Base-by-base conservation (phyloP, 2,329 filamentous ascomycete species). In the Alternaria sp. region DNA sequence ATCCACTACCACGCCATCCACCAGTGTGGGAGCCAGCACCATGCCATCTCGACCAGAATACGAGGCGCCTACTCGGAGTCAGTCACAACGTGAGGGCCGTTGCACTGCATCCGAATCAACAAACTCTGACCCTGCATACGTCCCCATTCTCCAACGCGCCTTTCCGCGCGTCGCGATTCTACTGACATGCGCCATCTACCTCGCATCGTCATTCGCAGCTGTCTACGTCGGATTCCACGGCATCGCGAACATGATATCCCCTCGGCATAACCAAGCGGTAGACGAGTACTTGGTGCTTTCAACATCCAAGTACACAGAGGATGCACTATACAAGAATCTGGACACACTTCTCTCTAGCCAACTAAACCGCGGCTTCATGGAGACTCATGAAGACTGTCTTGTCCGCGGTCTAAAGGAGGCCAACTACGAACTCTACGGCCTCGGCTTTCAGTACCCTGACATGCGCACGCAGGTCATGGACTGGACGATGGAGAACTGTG, bases 371-470 rank as follows among this genome's bases (percentile, higher is more conserved):
- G 25, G 45, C 10, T 61, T 63, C 43, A 66, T 69, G 51, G 75
- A 78, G 46, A 70, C 57, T 3, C 65, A 78, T 28, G 61, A 70
- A 12, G 55, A 74, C 9, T 78, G 75, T 44, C 71, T 77, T 12
- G 64, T 56, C 9, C 74, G 74, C 10, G 74, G 70, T 10, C 63
- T 73, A 7, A 41, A 49, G 3, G 14, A 44, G 5, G 71, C 65
- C 3, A 33, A 75, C n/a, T 12, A 47, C 2, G 47, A 67, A 4
- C 66, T 70, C 14, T 30, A 53, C 33, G 62, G 57, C 5, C 5
- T 61, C 5, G 61, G 65, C 1, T 75, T 70, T 28, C 50, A 50
- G 7, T 67, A 69, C 50, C 45, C 65, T 4, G 55, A 71, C 5
- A 53, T 74, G 4, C 64, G 71, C 6, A 55, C 70, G 3, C 54